Base-by-base conservation (phyloP, 495 filamentous ascomycete genomes). In the Xylaria curta region DNA sequence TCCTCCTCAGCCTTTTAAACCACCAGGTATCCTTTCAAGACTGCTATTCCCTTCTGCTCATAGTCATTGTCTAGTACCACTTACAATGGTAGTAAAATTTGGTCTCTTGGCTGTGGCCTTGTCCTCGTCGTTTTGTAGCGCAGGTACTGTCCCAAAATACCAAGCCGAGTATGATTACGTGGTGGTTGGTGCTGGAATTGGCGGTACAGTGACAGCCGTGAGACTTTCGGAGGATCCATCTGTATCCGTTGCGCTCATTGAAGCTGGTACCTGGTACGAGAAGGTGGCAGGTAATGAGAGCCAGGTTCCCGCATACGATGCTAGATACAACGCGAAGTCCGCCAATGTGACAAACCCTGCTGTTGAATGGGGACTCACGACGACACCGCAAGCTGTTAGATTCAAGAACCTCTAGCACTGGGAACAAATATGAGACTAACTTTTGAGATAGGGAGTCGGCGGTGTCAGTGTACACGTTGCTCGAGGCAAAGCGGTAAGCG, bases 361-460 rank as follows among this genome's bases (percentile, higher is more conserved):
- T 13, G 38, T 63, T 21, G 60, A 63, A 24, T 63, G 60, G 60
- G 60, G 60, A 7, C 21, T 63, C 17, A 33, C 21, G 12, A 63
- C 60, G 15, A 63, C 60, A 26, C 60, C 60, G 26, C 60, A 63
- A 63, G 60, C 60, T 40, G 60, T 63, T 7, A 40, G 60, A 42
- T 44, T 13, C 59, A 38, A 9, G 15, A 15, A 10, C 19, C 28
- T 21, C 19, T 9, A 24, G 12, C 12, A 38, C 1, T 4, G 13
- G 1, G n/a, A 0, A 44, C 3, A 28, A 26, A 26, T 5, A 17
- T 13, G 21, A 63, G 7, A 8, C 60, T 63, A 15, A 63, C 8
- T 17, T 42, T 63, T 10, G 21, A 63, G 36, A 40, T 44, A 63
- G 60, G 60, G 36, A 17, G 38, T 63, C 36, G 38, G 21, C 38